phyloP scores from a whole-genome alignment of 108 stramenopile species.

The Discostella stelligeroides region DNA sequence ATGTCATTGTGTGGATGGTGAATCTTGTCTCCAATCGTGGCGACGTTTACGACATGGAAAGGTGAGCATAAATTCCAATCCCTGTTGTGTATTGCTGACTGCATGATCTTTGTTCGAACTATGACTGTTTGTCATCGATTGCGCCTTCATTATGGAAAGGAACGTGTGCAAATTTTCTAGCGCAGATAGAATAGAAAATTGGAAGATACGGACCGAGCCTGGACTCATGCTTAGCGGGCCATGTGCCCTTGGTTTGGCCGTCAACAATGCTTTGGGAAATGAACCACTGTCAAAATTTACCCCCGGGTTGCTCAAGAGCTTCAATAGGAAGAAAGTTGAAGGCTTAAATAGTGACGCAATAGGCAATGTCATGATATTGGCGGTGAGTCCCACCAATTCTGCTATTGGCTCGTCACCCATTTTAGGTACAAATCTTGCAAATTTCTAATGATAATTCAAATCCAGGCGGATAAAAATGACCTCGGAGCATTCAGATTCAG shows the following conservation, averaged over 20 bases:
- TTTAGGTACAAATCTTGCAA: neutral
- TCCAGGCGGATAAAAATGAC: constrained; percentile 50
- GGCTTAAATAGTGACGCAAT: constrained; percentile 27
- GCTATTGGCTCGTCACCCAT: constrained; percentile 6
- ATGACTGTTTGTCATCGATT: too few relatives aligned
- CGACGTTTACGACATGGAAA: constrained; percentile 63
- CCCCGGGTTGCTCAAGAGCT: constrained; percentile 33
- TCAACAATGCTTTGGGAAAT: constrained; percentile 55
- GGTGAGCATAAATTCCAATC: neutral
- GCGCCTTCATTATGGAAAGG: constrained; percentile 54
- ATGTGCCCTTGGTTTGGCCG: constrained; percentile 59
- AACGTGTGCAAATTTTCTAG: constrained; percentile 33
- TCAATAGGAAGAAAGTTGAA: constrained; percentile 16
- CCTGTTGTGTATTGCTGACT: too few relatives aligned
- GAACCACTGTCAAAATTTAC: constrained; percentile 46
- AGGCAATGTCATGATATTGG: constrained; percentile 48
- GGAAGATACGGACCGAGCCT: constrained; percentile 55
- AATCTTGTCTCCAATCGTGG: constrained; percentile 50
- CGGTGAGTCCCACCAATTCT: constrained; percentile 25
- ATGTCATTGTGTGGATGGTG: constrained; percentile 60
- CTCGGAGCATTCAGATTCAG: constrained; percentile 58
- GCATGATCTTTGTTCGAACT: too few relatives aligned
- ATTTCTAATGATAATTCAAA: neutral
- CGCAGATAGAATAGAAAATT: constrained; percentile 41
- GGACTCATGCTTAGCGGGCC: constrained; percentile 55